Conservation (phyloP, 768 basidiomycete genomes). For the Amanita polypyramis region DNA sequence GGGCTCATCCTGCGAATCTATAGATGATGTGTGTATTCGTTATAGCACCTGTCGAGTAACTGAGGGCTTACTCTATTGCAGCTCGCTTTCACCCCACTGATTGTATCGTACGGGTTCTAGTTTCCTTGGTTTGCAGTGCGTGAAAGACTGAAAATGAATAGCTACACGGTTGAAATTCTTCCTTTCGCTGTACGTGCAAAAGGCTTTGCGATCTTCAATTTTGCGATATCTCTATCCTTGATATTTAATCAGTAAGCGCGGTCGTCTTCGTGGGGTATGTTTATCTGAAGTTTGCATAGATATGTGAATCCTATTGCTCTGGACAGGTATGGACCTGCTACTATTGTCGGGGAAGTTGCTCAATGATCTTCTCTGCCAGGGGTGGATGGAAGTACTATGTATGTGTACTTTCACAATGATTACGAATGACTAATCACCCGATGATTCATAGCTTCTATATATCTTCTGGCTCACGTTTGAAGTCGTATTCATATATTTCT, state of each 20-base stretch:
- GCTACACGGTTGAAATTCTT: constrained; percentile 22
- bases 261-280: constrained; percentile 32
- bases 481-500: constrained; percentile 54
- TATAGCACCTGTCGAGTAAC: no score
- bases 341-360: neutral
- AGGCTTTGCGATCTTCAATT: constrained; percentile 76
- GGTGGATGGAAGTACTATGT: constrained; percentile 70
- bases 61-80: no score
- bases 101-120: neutral
- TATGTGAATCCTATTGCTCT: constrained; percentile 62
- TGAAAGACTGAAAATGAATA: neutral
- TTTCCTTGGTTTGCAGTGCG: neutral
- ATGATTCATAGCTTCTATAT: constrained; percentile 40
- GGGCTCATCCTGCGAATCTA: neutral
- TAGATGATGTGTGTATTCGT: constrained; percentile 2
- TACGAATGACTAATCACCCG: neutral
- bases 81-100: constrained; percentile 1
- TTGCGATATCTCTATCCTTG: constrained; percentile 65
- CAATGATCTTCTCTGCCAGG: no score
- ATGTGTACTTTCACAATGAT: neutral
- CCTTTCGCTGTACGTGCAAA: constrained; percentile 60
- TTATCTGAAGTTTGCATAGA: constrained; percentile 5
- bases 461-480: constrained; percentile 62
- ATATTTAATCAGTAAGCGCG: constrained; percentile 94
- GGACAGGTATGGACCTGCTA: constrained; percentile 17